Conservation (phyloP, 1,284 basidiomycete genomes). For the Athelia sp. region DNA sequence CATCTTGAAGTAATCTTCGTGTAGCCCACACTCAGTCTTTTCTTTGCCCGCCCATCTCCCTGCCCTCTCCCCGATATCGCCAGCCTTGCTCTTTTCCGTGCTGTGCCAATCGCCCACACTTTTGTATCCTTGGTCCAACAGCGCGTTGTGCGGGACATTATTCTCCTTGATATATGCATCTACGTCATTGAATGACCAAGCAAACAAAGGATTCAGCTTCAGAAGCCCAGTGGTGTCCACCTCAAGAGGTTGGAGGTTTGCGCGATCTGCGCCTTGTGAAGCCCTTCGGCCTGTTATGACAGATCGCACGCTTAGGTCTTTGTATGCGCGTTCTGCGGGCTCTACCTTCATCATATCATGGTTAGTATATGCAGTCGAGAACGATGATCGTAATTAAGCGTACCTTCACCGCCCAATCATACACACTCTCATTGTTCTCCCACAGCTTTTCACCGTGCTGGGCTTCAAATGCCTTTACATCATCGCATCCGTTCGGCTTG, state of each 20-base stretch:
- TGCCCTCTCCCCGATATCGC: constrained; percentile 76
- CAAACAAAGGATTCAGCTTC: constrained; percentile 93
- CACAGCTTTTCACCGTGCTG: constrained; percentile 83
- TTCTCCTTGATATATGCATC: constrained; percentile 84
- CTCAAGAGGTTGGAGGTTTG: constrained; percentile 82
- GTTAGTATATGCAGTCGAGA: neutral
- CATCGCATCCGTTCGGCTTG: constrained; percentile 72
- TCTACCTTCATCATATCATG: constrained; percentile 66
- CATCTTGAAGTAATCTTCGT: constrained; percentile 80
- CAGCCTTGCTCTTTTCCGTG: constrained; percentile 57
- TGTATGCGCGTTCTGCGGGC: constrained; percentile 87
- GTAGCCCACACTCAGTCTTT: constrained; percentile 96
- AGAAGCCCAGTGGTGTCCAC: constrained; percentile 89
- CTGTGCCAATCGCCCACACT: constrained; percentile 98
- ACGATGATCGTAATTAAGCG: constrained; percentile 11
- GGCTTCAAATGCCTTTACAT: constrained; percentile 73
- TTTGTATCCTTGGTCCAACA: constrained; percentile 89
- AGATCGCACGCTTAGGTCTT: constrained; percentile 74
- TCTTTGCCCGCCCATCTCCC: constrained; percentile 89
- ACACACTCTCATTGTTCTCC: constrained; percentile 85
- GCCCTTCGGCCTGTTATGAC: constrained; percentile 94
- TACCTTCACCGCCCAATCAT: constrained; percentile 93
- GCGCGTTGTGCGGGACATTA: constrained; percentile 84
- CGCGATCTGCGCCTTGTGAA: constrained; percentile 88
- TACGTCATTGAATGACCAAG: constrained; percentile 86